Base-by-base conservation (phyloP, 2,329 filamentous ascomycete species). In the Huntiella savannae region DNA sequence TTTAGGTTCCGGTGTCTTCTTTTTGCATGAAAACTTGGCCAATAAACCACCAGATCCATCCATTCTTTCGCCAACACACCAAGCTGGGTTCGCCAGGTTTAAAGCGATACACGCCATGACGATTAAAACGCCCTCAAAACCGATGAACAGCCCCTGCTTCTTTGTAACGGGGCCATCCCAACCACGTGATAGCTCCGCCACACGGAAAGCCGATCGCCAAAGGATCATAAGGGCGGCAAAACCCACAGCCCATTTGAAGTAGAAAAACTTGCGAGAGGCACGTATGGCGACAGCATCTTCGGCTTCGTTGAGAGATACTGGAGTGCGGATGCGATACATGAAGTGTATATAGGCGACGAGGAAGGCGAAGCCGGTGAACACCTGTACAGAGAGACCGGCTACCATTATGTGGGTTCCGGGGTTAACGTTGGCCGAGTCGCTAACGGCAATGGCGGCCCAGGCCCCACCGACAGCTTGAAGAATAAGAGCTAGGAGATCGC, bases 351-450 rank as follows among this genome's bases (percentile, higher is more conserved):
- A 67, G 32, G 63, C 60, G 41, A 54, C 47, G 22, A 57, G 59
- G 52, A 73, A 73, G 35, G 63, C 52, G 8, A 64, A 57, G 12
- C 72, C 63, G 6, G 65, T 67, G 52, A 62, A 58, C 39, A 73
- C 63, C 50, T 73, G 70, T 52, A 73, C 66, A 36, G 65, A 55
- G 48, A 73, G 64, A 8, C 70, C 70, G 3, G 62, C 65, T n/a
- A 81, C 65, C 68, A 76, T 77, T 59, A 79, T 69, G 55, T 79
- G 62, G 51, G 70, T 66, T n/a, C 74, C 77, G 11, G 71, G 60
- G 52, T 70, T 68, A 42, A 70, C 61, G 52, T 70, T 51, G 35
- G 69, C 65, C 36, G 68, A 69, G 5, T 52, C 39, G 1, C 45
- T 22, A 34, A 61, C 64, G 43, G 60, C 51, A 46, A 62, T 62